Percentiles rank a stretch among this genome's conserved stretches.
These are phyloP conservation scores for Solanum hybrid DNA, from an alignment of 305 asterid species.

Conservation along the genomic window DNA sequence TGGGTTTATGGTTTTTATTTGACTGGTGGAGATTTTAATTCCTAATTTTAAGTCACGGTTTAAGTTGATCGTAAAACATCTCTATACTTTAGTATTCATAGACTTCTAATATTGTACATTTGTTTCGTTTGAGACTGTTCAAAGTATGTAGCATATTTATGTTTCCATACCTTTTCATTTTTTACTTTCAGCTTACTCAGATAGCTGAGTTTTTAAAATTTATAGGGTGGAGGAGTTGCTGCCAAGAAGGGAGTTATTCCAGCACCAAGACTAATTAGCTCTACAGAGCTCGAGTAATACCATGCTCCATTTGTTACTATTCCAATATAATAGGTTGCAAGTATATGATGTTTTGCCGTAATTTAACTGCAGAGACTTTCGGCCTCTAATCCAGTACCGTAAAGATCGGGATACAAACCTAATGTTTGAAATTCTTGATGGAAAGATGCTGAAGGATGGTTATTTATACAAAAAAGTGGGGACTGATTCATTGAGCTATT, in stretches of 20 bases:
- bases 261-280: constrained; percentile 79
- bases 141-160: neutral
- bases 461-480: constrained; percentile 77
- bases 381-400: constrained; percentile 74
- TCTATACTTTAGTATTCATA: neutral
- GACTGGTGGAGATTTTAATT: neutral
- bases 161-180: neutral
- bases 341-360: constrained; percentile 11
- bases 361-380: constrained; percentile 61
- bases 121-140: neutral
- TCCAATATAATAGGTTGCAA: neutral
- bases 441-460: constrained; percentile 94
- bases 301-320: constrained; percentile 7
- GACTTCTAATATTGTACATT: neutral
- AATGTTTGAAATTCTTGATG: constrained; percentile 71
- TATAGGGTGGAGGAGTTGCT: constrained; percentile 82
- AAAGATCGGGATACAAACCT: constrained; percentile 84
- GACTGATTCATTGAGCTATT: constrained; percentile 59
- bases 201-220: neutral
- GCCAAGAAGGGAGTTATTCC: constrained; percentile 54
- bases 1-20: neutral
- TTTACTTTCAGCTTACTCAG: neutral
- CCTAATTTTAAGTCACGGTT: neutral
- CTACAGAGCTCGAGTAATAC: constrained; percentile 86
- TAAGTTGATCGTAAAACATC: neutral